Conservation (phyloP, 2,329 filamentous ascomycete species). For the Aspergillus flavus region DNA sequence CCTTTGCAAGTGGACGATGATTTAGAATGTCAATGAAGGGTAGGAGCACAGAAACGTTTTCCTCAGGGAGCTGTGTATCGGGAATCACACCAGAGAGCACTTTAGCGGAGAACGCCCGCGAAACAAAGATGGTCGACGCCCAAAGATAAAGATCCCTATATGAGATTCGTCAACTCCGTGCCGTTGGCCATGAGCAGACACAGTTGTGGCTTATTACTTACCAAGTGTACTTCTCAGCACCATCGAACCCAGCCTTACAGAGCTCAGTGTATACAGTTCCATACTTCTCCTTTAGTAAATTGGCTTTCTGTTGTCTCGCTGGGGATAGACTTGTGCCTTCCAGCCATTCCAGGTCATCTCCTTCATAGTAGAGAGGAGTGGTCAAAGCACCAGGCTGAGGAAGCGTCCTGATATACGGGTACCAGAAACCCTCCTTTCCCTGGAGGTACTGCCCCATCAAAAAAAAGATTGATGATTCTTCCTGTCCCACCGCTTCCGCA, state of each 20-base stretch:
- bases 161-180: background rate
- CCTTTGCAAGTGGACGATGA: conserved; percentile 63
- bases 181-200: background rate
- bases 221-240: conserved; percentile 42
- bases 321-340: conserved; percentile 39
- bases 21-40: conserved; percentile 74
- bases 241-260: conserved; percentile 33
- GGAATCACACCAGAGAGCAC: conserved; percentile 42
- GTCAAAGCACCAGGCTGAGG: conserved; percentile 64
- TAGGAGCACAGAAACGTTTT: conserved; percentile 69
- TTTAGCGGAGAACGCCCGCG: conserved; percentile 48
- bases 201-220: conserved; percentile 21
- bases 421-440: conserved; percentile 64
- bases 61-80: conserved; percentile 46
- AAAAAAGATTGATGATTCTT: conserved; percentile 68
- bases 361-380: conserved; percentile 66
- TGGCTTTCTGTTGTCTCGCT: conserved; percentile 36
- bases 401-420: conserved; percentile 66
- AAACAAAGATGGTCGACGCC: conserved; percentile 49
- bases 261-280: conserved; percentile 35
- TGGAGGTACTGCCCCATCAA: conserved; percentile 68
- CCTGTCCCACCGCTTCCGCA: conserved; percentile 53
- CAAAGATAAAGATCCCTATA: conserved; percentile 49
- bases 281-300: conserved; percentile 43
- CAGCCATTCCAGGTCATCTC: conserved; percentile 59